Evolutionary conservation across 768 basidiomycete genomes (phyloP).

Genomic region (Podaxis carcinomalis): DNA sequence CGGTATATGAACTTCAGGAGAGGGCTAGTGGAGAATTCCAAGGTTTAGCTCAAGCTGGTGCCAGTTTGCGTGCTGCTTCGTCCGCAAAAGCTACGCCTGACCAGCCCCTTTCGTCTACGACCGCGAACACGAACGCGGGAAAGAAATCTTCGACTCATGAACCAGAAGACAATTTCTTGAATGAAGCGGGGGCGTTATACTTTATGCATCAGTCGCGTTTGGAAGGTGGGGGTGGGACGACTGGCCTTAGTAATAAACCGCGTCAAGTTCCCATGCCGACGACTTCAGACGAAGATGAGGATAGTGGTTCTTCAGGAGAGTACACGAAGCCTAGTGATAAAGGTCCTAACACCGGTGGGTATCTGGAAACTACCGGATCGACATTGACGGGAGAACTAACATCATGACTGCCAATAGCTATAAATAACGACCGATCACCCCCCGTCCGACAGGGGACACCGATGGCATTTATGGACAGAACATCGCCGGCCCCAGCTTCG

Average conservation of each 20-base stretch:
- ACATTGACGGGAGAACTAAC: background rate
- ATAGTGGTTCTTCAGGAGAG: background rate
- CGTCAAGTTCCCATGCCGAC: conserved; percentile 10
- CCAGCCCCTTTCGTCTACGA: background rate
- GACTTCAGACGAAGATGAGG: conserved; percentile 31
- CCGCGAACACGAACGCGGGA: background rate
- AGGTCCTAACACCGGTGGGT: background rate
- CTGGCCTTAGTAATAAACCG: background rate
- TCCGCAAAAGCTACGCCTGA: background rate
- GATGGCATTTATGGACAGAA: conserved; percentile 30
- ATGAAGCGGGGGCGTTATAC: conserved; percentile 62
- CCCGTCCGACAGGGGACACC: conserved; percentile 33
- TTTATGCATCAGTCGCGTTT: conserved; percentile 55
- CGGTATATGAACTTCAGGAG: conserved; percentile 11
- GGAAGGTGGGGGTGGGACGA: conserved; percentile 18
- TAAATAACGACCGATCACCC: conserved; percentile 14
- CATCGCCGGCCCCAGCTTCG: conserved; percentile 16
- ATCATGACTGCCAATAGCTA: conserved; percentile 1
- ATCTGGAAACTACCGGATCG: background rate
- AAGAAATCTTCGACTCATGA: conserved; percentile 17
- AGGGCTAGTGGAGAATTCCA: conserved; percentile 11
- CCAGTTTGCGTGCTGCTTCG: conserved; percentile 11
- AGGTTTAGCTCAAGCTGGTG: conserved; percentile 11
- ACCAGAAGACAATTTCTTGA: conserved; percentile 30
- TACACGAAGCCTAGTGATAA: background rate